Conservation (phyloP, 805 yeast genomes). For the Kodamaea neixiangensis region DNA sequence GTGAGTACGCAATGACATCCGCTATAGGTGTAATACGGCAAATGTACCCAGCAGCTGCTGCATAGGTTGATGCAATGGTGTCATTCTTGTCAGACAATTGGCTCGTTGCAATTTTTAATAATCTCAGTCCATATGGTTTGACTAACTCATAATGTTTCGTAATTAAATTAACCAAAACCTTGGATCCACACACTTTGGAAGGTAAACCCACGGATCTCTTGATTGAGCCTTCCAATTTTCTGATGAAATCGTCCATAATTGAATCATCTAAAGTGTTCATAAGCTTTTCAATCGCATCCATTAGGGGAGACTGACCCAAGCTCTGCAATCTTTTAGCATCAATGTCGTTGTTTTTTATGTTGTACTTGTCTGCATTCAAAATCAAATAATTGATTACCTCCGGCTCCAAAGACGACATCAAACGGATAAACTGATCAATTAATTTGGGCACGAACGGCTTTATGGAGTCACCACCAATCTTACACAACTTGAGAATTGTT, state of each 20-base stretch:
- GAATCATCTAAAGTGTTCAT: conserved; percentile 56
- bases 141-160: conserved; percentile 50
- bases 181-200: conserved; percentile 82
- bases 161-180: conserved; percentile 65
- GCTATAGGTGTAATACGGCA: conserved; percentile 61
- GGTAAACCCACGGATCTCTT: conserved; percentile 84
- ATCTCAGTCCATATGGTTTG: conserved; percentile 57
- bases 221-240: conserved; percentile 54
- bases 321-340: conserved; percentile 76
- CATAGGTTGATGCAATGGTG: conserved; percentile 72
- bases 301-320: conserved; percentile 80
- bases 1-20: conserved; percentile 54
- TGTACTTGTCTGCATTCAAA: conserved; percentile 85
- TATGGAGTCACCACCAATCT: conserved; percentile 59
- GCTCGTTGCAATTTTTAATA: conserved; percentile 56
- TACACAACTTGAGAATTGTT: conserved; percentile 70
- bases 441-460: conserved; percentile 69
- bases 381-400: conserved; percentile 84
- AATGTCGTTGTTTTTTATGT: conserved; percentile 65
- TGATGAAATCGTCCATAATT: conserved; percentile 50
- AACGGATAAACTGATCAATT: conserved; percentile 63
- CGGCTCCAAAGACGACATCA: conserved; percentile 90
- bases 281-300: conserved; percentile 79
- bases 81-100: conserved; percentile 73
- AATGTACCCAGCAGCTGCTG: conserved; percentile 77